Conservation (phyloP, 2,329 filamentous ascomycete genomes). For the Aphanoascus verrucosus region DNA sequence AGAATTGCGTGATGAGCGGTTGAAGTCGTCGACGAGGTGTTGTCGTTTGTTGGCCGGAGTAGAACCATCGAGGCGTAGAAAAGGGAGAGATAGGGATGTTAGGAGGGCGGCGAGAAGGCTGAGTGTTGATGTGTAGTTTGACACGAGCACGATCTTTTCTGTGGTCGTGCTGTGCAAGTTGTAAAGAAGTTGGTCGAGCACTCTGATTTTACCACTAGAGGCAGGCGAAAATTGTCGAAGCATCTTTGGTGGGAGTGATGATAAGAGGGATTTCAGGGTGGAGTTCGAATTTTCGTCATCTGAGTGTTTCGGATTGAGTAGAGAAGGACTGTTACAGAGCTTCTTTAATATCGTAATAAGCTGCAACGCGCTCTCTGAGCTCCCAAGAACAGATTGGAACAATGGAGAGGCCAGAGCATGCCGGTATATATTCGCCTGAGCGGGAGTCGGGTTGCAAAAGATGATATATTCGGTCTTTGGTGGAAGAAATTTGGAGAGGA, state of each 20-base stretch:
- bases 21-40: constrained; percentile 59
- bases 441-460: constrained; percentile 52
- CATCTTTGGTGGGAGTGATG: constrained; percentile 46
- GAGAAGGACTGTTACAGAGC: constrained; percentile 58
- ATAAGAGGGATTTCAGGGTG: constrained; percentile 39
- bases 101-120: constrained; percentile 55
- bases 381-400: constrained; percentile 53
- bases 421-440: constrained; percentile 52
- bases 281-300: constrained; percentile 41
- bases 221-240: constrained; percentile 45
- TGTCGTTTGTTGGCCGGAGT: constrained; percentile 56
- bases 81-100: constrained; percentile 48
- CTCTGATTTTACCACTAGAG: constrained; percentile 55
- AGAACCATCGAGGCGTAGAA: constrained; percentile 58
- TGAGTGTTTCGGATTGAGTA: constrained; percentile 45
- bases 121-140: constrained; percentile 63
- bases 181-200: constrained; percentile 55
- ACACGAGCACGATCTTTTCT: constrained; percentile 66
- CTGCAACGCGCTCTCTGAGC: constrained; percentile 52
- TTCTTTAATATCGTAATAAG: constrained; percentile 65
- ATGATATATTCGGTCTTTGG: constrained; percentile 58
- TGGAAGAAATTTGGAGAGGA: constrained; percentile 55
- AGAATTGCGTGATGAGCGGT: constrained; percentile 44
- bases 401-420: constrained; percentile 54
- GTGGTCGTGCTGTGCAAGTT: constrained; percentile 49